Evolutionary conservation across 2,329 filamentous ascomycete genomes (phyloP).

Genomic region (Gyromitra esculenta): DNA sequence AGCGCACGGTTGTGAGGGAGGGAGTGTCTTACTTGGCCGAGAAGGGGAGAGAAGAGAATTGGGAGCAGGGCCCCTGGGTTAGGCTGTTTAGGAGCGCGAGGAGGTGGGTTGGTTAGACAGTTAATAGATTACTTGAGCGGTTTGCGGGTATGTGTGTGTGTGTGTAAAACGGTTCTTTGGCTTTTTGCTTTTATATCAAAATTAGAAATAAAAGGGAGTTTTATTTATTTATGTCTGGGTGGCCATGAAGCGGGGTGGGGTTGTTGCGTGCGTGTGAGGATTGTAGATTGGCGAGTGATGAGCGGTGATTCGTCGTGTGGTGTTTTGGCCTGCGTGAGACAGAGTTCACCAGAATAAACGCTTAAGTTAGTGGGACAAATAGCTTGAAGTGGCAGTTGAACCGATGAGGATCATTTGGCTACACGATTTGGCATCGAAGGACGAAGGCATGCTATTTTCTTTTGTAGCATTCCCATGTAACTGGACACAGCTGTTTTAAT

Average conservation of each 20-base stretch:
- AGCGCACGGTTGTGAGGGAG: constrained; percentile 84
- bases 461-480: too few relatives aligned
- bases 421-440: too few relatives aligned
- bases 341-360: too few relatives aligned
- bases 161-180: constrained; percentile 7
- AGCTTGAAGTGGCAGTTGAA: too few relatives aligned
- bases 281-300: neutral
- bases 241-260: too few relatives aligned
- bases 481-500: too few relatives aligned
- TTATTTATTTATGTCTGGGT: neutral
- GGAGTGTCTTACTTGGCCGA: constrained; percentile 79
- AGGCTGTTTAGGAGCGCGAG: constrained; percentile 87
- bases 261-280: too few relatives aligned
- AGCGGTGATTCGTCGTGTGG: neutral
- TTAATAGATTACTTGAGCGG: constrained; percentile 59
- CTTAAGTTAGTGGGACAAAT: too few relatives aligned
- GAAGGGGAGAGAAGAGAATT: constrained; percentile 71
- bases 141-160: too few relatives aligned
- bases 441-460: too few relatives aligned
- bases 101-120: constrained; percentile 84
- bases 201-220: constrained; percentile 14
- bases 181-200: constrained; percentile 18
- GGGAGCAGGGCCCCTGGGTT: constrained; percentile 84
- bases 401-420: too few relatives aligned
- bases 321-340: neutral